phyloP scores from a whole-genome alignment of 129 eudicot species.

The Calendula officinalis region DNA sequence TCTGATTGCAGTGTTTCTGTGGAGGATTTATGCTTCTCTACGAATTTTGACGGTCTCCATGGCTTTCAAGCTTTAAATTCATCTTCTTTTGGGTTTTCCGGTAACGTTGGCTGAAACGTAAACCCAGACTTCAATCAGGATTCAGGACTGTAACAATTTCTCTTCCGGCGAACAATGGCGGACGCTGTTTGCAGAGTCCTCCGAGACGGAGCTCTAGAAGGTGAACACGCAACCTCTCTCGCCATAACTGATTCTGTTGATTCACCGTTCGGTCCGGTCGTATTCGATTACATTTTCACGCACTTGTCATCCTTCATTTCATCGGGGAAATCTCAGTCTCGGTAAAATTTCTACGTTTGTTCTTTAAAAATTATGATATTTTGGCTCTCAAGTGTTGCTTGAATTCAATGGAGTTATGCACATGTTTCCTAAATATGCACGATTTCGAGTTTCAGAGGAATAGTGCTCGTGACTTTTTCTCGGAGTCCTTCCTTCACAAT shows the following conservation, averaged over 20 bases:
- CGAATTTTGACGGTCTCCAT: too few relatives aligned
- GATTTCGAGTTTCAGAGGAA: slow-evolving; percentile 48
- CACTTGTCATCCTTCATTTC: slow-evolving; percentile 65
- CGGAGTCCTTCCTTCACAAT: slow-evolving; percentile 60
- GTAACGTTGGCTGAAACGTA: too few relatives aligned
- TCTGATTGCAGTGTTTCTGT: too few relatives aligned
- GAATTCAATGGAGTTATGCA: neutral
- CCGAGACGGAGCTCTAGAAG: slow-evolving; percentile 85
- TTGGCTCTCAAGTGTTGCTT: neutral
- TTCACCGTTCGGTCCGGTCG: slow-evolving; percentile 55
- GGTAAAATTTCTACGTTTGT: slow-evolving; percentile 21
- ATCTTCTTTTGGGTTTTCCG: too few relatives aligned
- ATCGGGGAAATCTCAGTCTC: slow-evolving; percentile 67
- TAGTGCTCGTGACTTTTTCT: slow-evolving; percentile 67
- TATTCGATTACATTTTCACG: slow-evolving; percentile 73
- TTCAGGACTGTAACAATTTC: too few relatives aligned
- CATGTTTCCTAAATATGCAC: slow-evolving; percentile 1
- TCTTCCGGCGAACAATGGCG: slow-evolving; percentile 43
- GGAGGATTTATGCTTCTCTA: too few relatives aligned
- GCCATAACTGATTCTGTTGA: slow-evolving; percentile 61
- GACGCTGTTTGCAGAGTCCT: slow-evolving; percentile 80
- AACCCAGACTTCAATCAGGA: too few relatives aligned
- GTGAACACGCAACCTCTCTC: slow-evolving; percentile 95
- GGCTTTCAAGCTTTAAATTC: too few relatives aligned
- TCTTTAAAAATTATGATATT: neutral